phyloP scores from a whole-genome alignment of 1,284 basidiomycete species.

The Sporisorium scitamineum region DNA sequence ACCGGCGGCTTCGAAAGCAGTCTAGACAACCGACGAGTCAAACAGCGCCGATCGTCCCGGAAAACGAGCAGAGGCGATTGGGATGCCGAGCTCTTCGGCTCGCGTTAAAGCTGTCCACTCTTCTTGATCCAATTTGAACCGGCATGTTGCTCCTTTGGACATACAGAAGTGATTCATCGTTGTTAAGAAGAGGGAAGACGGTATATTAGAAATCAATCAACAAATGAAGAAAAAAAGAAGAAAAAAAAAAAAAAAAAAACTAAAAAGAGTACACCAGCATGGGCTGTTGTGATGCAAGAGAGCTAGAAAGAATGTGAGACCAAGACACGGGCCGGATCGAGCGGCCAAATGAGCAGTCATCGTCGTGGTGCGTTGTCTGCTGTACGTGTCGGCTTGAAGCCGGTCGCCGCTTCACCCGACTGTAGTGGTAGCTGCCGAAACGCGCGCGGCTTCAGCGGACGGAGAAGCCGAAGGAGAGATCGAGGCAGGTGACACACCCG shows the following conservation, averaged over 20 bases:
- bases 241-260: background rate
- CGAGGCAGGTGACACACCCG: background rate
- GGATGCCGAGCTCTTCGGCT: constrained; percentile 35
- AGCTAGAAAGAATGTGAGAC: background rate
- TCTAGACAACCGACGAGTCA: constrained; percentile 2
- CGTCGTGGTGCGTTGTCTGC: background rate
- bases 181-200: too few relatives aligned
- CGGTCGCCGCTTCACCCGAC: constrained; percentile 13
- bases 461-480: constrained; percentile 8
- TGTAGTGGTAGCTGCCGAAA: constrained; percentile 11
- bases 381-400: background rate
- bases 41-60: constrained; percentile 17
- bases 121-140: too few relatives aligned
- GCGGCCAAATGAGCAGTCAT: constrained; percentile 13
- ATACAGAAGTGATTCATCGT: too few relatives aligned
- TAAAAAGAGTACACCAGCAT: background rate
- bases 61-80: constrained; percentile 42
- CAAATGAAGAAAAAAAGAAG: too few relatives aligned
- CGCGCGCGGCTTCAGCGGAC: constrained; percentile 3
- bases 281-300: background rate
- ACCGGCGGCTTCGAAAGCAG: constrained; percentile 23
- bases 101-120: too few relatives aligned
- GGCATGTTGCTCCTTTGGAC: too few relatives aligned
- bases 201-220: background rate
- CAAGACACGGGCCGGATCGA: constrained; percentile 28